phyloP scores from a whole-genome alignment of 371 early-diverging fungal species.

The Circinella minor region DNA sequence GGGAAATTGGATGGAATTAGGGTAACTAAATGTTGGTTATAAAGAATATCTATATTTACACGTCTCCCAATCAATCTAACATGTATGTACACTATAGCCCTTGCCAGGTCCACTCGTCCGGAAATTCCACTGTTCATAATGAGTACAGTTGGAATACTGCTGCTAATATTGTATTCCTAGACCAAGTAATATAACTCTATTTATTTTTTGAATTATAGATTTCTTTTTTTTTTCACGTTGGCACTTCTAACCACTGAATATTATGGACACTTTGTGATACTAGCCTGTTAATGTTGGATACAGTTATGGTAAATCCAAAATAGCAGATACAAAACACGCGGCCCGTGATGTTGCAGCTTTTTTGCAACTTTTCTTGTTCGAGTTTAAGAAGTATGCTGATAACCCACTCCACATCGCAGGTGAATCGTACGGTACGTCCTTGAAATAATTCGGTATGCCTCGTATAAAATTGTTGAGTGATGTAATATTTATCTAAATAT shows the following conservation, averaged over 20 bases:
- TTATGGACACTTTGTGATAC: too few species aligned
- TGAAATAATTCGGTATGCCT: too few species aligned
- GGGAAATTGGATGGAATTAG: slow-evolving; percentile 85
- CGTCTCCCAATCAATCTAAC: not conserved
- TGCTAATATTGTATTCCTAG: slow-evolving; percentile 83
- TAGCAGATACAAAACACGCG: slow-evolving; percentile 49
- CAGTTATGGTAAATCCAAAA: slow-evolving; percentile 66
- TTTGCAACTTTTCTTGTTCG: slow-evolving; percentile 70
- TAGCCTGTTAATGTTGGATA: slow-evolving; percentile 81
- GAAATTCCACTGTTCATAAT: slow-evolving; percentile 61
- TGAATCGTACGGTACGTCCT: slow-evolving; percentile 56
- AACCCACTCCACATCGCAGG: slow-evolving; percentile 60
- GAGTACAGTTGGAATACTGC: slow-evolving; percentile 78
- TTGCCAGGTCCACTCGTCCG: slow-evolving; percentile 62
- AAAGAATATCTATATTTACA: not conserved
- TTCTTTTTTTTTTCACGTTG: not conserved
- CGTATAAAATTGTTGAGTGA: too few species aligned
- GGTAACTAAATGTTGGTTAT: slow-evolving; percentile 15
- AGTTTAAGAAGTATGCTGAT: slow-evolving; percentile 53
- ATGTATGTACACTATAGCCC: slow-evolving; percentile 33
- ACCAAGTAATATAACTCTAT: slow-evolving; percentile 48
- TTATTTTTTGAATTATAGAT: not conserved
- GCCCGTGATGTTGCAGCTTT: slow-evolving; percentile 66
- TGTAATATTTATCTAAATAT: too few species aligned
- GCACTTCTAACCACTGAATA: too few species aligned